These are phyloP conservation scores for Canavalia gladiata DNA, from an alignment of 306 rosid genomes.

Conservation along the genomic window DNA sequence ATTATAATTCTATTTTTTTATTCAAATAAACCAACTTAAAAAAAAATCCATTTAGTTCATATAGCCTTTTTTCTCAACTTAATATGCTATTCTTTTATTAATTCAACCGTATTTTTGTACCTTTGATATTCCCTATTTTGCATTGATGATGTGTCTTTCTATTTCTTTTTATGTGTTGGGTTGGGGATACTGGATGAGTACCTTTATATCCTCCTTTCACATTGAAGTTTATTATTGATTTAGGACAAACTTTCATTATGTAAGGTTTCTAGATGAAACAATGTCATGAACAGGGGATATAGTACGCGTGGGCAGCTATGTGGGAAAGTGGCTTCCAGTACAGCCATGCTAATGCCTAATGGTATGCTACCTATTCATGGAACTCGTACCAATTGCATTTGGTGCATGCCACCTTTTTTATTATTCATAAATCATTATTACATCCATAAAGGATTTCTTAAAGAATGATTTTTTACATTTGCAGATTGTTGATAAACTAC, in stretches of 20 bases:
- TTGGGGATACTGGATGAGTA: neutral
- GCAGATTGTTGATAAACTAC: constrained; percentile 79
- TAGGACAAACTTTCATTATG: neutral
- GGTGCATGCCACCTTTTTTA: neutral
- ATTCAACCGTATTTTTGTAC: neutral
- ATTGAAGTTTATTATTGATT: neutral
- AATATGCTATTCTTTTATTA: constrained; percentile 18
- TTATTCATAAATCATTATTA: no score
- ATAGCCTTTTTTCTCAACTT: no score
- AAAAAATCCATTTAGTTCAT: no score
- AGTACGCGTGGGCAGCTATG: no score
- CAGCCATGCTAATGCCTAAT: no score
- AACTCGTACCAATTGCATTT: neutral
- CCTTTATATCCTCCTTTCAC: constrained; percentile 2
- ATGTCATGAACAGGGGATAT: neutral
- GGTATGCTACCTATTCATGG: neutral
- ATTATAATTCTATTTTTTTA: no score
- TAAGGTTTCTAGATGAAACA: neutral
- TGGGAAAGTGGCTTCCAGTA: no score
- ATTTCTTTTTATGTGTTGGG: neutral
- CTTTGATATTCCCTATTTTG: neutral
- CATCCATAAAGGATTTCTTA: constrained; percentile 39
- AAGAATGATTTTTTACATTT: constrained; percentile 39
- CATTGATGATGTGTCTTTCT: neutral
- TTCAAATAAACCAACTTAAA: no score